Base-by-base conservation (phyloP, 208 protist genomes). In the Acanthamoeba castellanii region DNA sequence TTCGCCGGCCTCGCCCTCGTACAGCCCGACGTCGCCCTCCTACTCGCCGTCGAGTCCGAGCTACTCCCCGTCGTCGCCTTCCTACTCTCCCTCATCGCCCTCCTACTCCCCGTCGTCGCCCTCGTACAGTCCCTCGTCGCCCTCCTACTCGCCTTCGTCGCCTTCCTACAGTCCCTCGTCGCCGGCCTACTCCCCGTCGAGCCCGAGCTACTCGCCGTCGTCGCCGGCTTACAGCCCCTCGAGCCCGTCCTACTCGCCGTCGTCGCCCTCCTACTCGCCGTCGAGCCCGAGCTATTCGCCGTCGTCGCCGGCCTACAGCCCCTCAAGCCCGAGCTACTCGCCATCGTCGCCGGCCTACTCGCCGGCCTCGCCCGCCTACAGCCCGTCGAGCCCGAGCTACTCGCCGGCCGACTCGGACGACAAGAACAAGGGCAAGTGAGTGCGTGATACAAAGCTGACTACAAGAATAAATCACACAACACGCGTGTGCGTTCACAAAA, bases 121-220 rank as follows among this genome's bases (percentile, higher is more conserved):
- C 8, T 70, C 82, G 0, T 98, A 98, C 66, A 96, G 94, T 14
- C 97, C 97, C n/a, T 96, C 95, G 4, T 97, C 94, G 8, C 97
- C 98, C 34, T 95, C 81, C 30, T 98, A 98, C 92, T 95, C 55
- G 16, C 96, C 97, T 34, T 95, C 92, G 22, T 94, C 88, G 42
- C 97, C 98, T 2, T 76, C 47, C 25, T 98, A 98, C 94, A 96
- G 95, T 2, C 97, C 98, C 6, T 84, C 45, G 2, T 74, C 37
- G 9, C 97, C 97, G 14, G 70, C 47, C 22, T 99, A 98, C 87
- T 98, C 97, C 37, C 97, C 98, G n/a, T 97, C 96, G 13, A 96
- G 95, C 52, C 97, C 98, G 42, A 47, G n/a, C 30, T 98, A 98
- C 84, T 98, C 96, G 14, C 98, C 97, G 30, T 97, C 96, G 14